These are phyloP conservation scores for Pleurotus tuoliensis DNA, from an alignment of 768 basidiomycete species.

Conservation along the genomic window DNA sequence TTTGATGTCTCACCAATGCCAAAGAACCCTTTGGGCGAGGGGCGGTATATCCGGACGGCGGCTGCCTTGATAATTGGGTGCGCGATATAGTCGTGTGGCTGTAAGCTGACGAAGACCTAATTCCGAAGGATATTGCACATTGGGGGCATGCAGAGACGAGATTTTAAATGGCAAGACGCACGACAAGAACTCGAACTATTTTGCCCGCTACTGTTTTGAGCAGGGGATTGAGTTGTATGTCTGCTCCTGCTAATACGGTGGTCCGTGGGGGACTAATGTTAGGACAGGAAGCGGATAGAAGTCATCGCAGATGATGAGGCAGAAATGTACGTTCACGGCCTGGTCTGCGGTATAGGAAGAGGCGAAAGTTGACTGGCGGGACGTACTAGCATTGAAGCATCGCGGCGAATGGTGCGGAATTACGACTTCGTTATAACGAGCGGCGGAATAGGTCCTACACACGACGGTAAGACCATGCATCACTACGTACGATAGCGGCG, in stretches of 20 bases:
- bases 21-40: conserved; percentile 64
- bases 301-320: conserved; percentile 89
- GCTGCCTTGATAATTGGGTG: conserved; percentile 77
- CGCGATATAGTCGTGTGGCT: conserved; percentile 13
- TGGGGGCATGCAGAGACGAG: conserved; percentile 58
- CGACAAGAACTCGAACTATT: conserved; percentile 80
- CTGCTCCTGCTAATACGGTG: conserved; percentile 6
- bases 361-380: neutral
- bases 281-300: conserved; percentile 76
- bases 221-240: conserved; percentile 75
- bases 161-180: conserved; percentile 90
- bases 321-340: conserved; percentile 64
- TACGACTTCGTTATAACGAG: conserved; percentile 92
- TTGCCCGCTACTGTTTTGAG: conserved; percentile 87
- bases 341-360: neutral
- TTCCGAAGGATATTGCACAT: neutral
- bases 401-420: conserved; percentile 68
- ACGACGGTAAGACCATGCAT: conserved; percentile 54
- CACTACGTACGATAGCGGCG: neutral
- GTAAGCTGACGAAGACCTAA: neutral
- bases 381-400: conserved; percentile 70
- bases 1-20: conserved; percentile 59
- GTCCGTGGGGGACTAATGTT: conserved; percentile 16
- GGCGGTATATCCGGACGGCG: conserved; percentile 67
- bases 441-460: conserved; percentile 90